phyloP scores from a whole-genome alignment of 768 basidiomycete genomes.

The Paxillus rubicundulus region DNA sequence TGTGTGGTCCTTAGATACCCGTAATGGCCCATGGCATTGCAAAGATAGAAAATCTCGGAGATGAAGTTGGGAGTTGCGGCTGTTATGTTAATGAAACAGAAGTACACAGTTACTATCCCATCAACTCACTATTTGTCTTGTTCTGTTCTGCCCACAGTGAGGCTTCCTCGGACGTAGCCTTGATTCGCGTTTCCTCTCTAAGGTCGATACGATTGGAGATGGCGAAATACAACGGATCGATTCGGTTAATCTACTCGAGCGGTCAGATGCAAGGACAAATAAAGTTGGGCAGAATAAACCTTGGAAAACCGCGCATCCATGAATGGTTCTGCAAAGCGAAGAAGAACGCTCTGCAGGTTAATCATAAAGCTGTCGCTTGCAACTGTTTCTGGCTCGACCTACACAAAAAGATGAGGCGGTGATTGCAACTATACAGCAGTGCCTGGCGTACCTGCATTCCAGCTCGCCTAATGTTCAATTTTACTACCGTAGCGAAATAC shows the following conservation, averaged over 20 bases:
- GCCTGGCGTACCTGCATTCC: slow-evolving; percentile 75
- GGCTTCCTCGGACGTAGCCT: slow-evolving; percentile 87
- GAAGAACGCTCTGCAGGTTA: slow-evolving; percentile 79
- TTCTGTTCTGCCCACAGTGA: slow-evolving; percentile 63
- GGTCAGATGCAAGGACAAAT: slow-evolving; percentile 5
- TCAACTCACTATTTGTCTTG: slow-evolving; percentile 42
- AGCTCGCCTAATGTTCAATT: slow-evolving; percentile 78
- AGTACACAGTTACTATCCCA: not conserved
- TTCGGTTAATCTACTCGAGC: slow-evolving; percentile 72
- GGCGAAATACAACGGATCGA: slow-evolving; percentile 81
- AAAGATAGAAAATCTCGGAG: slow-evolving; percentile 90
- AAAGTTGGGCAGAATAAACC: slow-evolving; percentile 38
- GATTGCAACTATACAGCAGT: not conserved
- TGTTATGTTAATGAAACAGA: slow-evolving; percentile 21
- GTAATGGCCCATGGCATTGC: slow-evolving; percentile 84
- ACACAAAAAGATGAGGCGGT: not conserved
- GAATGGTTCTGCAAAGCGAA: slow-evolving; percentile 89
- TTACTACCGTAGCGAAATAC: slow-evolving; percentile 74
- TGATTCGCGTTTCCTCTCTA: slow-evolving; percentile 89
- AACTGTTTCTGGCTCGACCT: slow-evolving; percentile 85
- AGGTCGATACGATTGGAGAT: slow-evolving; percentile 71
- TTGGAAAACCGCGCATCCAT: slow-evolving; percentile 91
- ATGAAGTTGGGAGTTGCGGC: slow-evolving; percentile 86
- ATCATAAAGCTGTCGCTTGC: slow-evolving; percentile 91
- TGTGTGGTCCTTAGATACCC: slow-evolving; percentile 82